Evolutionary conservation across 2,329 filamentous ascomycete species (phyloP), one percentile per base, ranked within the genome.

Genomic region (Herpotrichia juniperi): DNA sequence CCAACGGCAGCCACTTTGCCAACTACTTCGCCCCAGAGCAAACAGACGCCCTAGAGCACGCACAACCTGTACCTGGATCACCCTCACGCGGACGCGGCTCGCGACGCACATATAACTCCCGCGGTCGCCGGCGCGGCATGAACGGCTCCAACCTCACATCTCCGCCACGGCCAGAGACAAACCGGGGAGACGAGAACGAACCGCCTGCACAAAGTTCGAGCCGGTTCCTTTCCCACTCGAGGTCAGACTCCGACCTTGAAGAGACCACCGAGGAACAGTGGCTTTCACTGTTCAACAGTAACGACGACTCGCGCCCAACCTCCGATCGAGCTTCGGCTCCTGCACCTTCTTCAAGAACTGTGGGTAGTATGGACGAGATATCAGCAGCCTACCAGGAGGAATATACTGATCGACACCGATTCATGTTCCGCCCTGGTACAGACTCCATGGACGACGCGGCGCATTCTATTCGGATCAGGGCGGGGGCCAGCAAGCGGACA

Each of bases 401-500:
- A 9, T 24, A 16, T 14, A 14, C 19, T 3, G 37, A 40, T n/a
- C 21, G n/a, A 6, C 19, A 40, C 6, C 37, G 21, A 14, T 40
- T 40, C 11, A 8, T n/a, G 3, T 14, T 40, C n/a, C 19, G 9
- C 16, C 11, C 37, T 25, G 37, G 19, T 40, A n/a, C 21, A 47
- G 26, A 14, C 12, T 19, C 25, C 51, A 40, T 24, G 7, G 37
- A 40, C 19, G 37, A 12, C 16, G 9, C 19, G 24, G 26, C 25
- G 16, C 43, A 17, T 16, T 17, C 24, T 8, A 30, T 14, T 31
- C 39, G n/a, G 12, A 35, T 19, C 39, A 26, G 39, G 17, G 2
- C 12, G 11, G 21, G 58, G 37, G n/a, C 37, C 17, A 42, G 53
- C 24, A 69, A 66, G 48, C 63, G 62, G 22, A 39, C 55, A 10